phyloP scores from a whole-genome alignment of 2,329 filamentous ascomycete species.

The Thielaviopsis euricoi region DNA sequence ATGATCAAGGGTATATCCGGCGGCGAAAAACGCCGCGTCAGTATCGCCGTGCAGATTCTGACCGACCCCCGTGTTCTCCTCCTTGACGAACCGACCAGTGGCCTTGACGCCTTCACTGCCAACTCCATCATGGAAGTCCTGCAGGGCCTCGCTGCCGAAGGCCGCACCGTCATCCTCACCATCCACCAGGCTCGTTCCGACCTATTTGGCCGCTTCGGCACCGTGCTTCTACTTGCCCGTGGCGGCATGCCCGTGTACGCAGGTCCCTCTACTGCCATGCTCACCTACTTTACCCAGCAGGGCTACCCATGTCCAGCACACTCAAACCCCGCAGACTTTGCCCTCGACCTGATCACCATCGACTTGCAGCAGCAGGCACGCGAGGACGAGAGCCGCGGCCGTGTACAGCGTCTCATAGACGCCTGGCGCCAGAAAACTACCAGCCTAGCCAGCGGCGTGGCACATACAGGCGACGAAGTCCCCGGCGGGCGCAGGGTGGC shows the following conservation, averaged over 20 bases:
- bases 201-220: slow-evolving; percentile 54
- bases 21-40: slow-evolving; percentile 62
- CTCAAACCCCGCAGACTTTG: slow-evolving; percentile 65
- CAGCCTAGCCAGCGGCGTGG: not conserved
- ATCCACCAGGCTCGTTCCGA: slow-evolving; percentile 65
- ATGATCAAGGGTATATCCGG: slow-evolving; percentile 64
- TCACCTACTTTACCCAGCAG: slow-evolving; percentile 42
- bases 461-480: not conserved
- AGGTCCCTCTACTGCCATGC: slow-evolving; percentile 45
- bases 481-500: slow-evolving; percentile 26
- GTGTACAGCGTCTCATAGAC: slow-evolving; percentile 43
- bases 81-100: slow-evolving; percentile 61
- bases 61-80: slow-evolving; percentile 58
- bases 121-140: slow-evolving; percentile 62
- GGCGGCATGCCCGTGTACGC: slow-evolving; percentile 54
- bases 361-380: slow-evolving; percentile 49
- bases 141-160: slow-evolving; percentile 52
- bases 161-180: slow-evolving; percentile 57
- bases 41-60: slow-evolving; percentile 61
- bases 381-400: slow-evolving; percentile 45
- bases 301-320: slow-evolving; percentile 50
- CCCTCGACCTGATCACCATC: slow-evolving; percentile 59
- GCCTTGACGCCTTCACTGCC: slow-evolving; percentile 63
- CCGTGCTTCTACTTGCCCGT: slow-evolving; percentile 51
- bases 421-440: slow-evolving; percentile 28